Conservation (phyloP, 768 basidiomycete species). For the Strobilomyces echinocephalus region DNA sequence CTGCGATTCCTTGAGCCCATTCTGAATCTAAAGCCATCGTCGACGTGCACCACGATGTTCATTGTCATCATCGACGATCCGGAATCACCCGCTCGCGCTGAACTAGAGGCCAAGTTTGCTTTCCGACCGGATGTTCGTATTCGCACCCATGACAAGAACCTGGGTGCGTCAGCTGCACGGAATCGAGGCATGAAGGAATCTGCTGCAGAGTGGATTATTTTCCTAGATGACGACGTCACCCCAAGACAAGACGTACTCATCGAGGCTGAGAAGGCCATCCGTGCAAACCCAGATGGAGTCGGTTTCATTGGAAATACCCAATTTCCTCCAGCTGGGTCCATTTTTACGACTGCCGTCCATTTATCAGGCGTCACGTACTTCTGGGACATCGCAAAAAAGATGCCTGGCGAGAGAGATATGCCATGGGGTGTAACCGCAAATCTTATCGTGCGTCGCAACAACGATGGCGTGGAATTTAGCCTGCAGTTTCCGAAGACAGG, state of each 20-base stretch:
- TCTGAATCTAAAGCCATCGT: constrained; percentile 40
- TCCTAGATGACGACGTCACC: constrained; percentile 57
- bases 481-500: constrained; percentile 55
- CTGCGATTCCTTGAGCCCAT: constrained; percentile 40
- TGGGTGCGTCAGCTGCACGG: constrained; percentile 50
- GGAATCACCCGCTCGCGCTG: constrained; percentile 33
- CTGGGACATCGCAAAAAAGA: constrained; percentile 56
- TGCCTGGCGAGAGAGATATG: constrained; percentile 36
- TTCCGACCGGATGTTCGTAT: constrained; percentile 50
- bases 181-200: constrained; percentile 54
- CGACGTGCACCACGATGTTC: constrained; percentile 46
- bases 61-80: constrained; percentile 58
- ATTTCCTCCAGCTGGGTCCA: constrained; percentile 44
- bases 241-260: constrained; percentile 41
- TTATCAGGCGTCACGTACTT: constrained; percentile 56
- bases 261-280: constrained; percentile 45
- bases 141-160: constrained; percentile 42
- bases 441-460: constrained; percentile 43
- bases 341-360: constrained; percentile 53
- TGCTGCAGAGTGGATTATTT: constrained; percentile 52
- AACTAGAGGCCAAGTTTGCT: constrained; percentile 38
- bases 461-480: constrained; percentile 45
- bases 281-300: constrained; percentile 41
- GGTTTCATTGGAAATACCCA: constrained; percentile 51
- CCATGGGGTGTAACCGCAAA: constrained; percentile 66